Percentiles rank a stretch among this genome's conserved stretches.
These are phyloP conservation scores for Talaromyces verruculosus DNA, from an alignment of 2,329 filamentous ascomycete genomes.

Conservation along the genomic window DNA sequence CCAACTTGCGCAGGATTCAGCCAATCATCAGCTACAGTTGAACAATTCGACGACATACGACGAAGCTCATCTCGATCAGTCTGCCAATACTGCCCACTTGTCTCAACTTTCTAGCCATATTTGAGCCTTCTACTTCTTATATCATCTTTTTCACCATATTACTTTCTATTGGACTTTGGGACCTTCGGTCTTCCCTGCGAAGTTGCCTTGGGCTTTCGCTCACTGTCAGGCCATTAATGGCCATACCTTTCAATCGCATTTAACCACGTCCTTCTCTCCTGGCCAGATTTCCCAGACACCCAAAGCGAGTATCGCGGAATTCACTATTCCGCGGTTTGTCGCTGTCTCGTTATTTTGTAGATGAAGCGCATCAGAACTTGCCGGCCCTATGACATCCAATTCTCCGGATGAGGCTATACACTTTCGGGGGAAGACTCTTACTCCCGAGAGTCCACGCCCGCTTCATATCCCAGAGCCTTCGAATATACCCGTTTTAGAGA, in stretches of 20 bases:
- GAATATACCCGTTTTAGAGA: conserved; percentile 68
- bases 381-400: conserved; percentile 57
- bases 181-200: not conserved
- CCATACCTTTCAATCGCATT: conserved; percentile 6
- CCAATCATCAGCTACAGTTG: conserved; percentile 14
- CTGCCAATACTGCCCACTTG: not conserved
- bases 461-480: conserved; percentile 66
- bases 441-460: conserved; percentile 70
- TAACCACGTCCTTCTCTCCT: not conserved
- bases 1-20: not conserved
- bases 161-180: not conserved
- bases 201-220: not conserved
- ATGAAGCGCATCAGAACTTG: conserved; percentile 41
- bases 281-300: not conserved
- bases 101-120: not conserved
- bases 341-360: conserved; percentile 32
- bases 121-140: not conserved
- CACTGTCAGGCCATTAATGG: conserved; percentile 5
- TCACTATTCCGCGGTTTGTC: conserved; percentile 20
- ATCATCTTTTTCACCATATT: not conserved
- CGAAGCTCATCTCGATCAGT: conserved; percentile 10
- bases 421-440: conserved; percentile 64
- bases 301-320: conserved; percentile 22
- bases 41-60: not conserved
- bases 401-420: conserved; percentile 53